Base-by-base conservation (phyloP, 73 alveolate genomes). In the Stentor roeselii region DNA sequence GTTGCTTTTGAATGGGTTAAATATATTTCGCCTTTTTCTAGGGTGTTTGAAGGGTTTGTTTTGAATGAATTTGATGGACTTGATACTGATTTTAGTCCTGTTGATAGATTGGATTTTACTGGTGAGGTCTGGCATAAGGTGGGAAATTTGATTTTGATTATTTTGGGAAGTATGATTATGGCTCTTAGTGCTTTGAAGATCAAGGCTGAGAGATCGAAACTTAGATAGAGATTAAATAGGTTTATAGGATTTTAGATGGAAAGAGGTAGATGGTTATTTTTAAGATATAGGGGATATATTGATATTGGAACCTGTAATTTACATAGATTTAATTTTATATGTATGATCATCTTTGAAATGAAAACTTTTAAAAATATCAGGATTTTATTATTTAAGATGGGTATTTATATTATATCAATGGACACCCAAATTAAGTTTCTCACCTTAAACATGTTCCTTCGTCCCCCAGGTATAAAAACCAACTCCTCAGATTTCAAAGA, bases 401-500 rank as follows among this genome's bases (percentile, higher is more conserved):
- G n/a, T n/a, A n/a, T n/a, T n/a, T n/a, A n/a, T n/a, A n/a, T n/a
- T n/a, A n/a, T 50, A 50, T 50, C 6, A 50, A 50, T 50, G 67
- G 67, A 50, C 6, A 50, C 67, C 6, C 30, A 50, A 11, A 50
- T 50, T 21, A 50, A 50, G 21, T 11, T 50, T 11, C 67, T 50
- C 67, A 50, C 94, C 39, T 82, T 84, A 60, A 89, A 89, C 75
- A 60, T 89, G 40, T 89, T 89, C 78, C 76, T 75, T 58, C 76
- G 94, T 36, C 94, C 94, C 32, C 92, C 94, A 42, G 90, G 86
- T n/a, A 86, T 86, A 14, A 59, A 76, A 30, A 86, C 86, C 39
- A 76, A 89, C 40, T 59, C 39, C 35, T 38, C 78, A 3, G 94
- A 89, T 60, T 86, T 75, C 83, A 87, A 89, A 60, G 78, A 76